phyloP scores from a whole-genome alignment of 345 rosid species.

The Salix purpurea region DNA sequence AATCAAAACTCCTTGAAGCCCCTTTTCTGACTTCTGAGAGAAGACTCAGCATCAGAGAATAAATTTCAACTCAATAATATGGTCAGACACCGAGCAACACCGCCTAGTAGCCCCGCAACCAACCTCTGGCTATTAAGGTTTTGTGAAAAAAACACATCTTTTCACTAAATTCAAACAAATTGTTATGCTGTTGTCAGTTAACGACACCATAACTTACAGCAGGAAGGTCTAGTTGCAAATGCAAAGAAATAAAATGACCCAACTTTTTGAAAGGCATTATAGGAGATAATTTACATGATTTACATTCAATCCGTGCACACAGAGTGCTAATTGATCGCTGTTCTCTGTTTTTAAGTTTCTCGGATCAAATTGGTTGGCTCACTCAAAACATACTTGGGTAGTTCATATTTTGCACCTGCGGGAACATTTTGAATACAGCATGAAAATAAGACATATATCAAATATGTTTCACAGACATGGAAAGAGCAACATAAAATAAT shows the following conservation, averaged over 20 bases:
- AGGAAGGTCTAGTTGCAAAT: neutral
- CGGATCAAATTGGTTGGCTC: slow-evolving; percentile 72
- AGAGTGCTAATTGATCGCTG: slow-evolving; percentile 1
- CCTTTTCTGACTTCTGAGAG: neutral
- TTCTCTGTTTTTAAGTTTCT: slow-evolving; percentile 12
- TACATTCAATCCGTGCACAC: slow-evolving; percentile 15
- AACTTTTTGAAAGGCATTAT: slow-evolving; percentile 3
- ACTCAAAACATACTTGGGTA: slow-evolving; percentile 74
- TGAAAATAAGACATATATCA: neutral
- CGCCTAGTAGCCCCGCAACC: neutral
- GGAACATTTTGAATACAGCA: neutral
- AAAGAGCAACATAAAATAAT: neutral
- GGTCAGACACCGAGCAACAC: neutral
- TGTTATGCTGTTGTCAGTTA: neutral
- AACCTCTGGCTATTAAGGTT: neutral
- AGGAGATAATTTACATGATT: slow-evolving; percentile 18
- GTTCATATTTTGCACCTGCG: slow-evolving; percentile 80
- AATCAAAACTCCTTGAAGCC: neutral
- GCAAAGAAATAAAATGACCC: neutral
- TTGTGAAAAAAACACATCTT: neutral
- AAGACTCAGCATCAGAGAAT: too few relatives aligned
- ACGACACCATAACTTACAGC: neutral
- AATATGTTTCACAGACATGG: neutral
- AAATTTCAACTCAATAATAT: neutral
- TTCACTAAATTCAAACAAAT: slow-evolving; percentile 6